A percentile compares a stretch with the other conserved stretches of the same genome.
Evolutionary conservation across 768 basidiomycete species (phyloP).

Genomic region (Phanerodontia chrysosporium): DNA sequence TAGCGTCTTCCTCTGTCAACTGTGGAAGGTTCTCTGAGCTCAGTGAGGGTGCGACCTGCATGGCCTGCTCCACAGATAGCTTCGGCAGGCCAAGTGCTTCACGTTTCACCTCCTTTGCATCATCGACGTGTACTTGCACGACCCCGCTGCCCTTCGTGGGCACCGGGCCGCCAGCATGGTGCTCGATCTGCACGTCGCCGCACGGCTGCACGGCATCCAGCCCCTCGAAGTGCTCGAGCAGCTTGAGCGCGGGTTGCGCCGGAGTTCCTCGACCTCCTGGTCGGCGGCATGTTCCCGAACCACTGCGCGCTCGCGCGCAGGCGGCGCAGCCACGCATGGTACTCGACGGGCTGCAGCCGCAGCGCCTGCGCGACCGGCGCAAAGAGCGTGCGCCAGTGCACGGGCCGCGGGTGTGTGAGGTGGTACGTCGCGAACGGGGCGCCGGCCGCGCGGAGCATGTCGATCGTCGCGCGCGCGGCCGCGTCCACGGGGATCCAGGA

Average conservation of each 20-base stretch:
- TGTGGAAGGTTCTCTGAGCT: background rate
- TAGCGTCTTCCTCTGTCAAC: constrained; percentile 1
- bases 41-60: constrained; percentile 1
- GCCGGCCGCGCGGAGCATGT: constrained; percentile 17
- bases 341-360: constrained; percentile 23
- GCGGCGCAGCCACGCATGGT: constrained; percentile 20
- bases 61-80: background rate
- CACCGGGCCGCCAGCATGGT: no score
- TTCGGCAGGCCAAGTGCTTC: constrained; percentile 7
- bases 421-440: constrained; percentile 11
- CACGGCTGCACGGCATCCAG: background rate
- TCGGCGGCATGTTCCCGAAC: background rate
- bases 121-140: background rate
- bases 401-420: constrained; percentile 23
- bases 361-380: constrained; percentile 12
- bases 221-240: constrained; percentile 21
- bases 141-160: no score
- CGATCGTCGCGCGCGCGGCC: constrained; percentile 22
- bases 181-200: background rate
- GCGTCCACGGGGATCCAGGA: constrained; percentile 25
- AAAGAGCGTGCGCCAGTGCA: constrained; percentile 16
- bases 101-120: background rate
- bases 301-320: constrained; percentile 6
- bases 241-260: constrained; percentile 25
- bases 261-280: constrained; percentile 10